phyloP scores from a whole-genome alignment of 2,329 filamentous ascomycete species.

The Aspergillus spinulosporus region DNA sequence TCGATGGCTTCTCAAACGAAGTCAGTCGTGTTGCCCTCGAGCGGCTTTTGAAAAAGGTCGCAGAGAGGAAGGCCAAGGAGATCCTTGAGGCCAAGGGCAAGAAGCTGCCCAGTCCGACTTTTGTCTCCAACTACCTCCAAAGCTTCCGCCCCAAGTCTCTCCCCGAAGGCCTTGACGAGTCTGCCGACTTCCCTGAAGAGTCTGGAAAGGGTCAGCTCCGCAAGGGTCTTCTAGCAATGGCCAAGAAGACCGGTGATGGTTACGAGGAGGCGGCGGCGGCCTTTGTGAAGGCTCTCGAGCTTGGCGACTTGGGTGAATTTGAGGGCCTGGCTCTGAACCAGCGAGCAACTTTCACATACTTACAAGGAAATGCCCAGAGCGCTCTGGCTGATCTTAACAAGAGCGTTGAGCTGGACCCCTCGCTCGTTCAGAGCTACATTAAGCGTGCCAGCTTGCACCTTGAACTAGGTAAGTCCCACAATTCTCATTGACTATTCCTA shows the following conservation, averaged over 20 bases:
- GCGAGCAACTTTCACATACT: constrained; percentile 91
- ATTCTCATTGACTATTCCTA: not conserved
- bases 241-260: constrained; percentile 82
- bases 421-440: constrained; percentile 94
- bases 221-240: constrained; percentile 76
- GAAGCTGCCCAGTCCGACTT: constrained; percentile 91
- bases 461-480: constrained; percentile 68
- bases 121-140: constrained; percentile 97
- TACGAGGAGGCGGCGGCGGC: constrained; percentile 85
- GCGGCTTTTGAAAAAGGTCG: constrained; percentile 91
- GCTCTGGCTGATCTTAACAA: constrained; percentile 85
- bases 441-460: constrained; percentile 98
- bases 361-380: constrained; percentile 81
- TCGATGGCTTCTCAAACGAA: constrained; percentile 94
- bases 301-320: constrained; percentile 74
- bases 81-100: constrained; percentile 79
- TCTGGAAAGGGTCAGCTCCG: constrained; percentile 84
- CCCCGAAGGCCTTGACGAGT: constrained; percentile 79
- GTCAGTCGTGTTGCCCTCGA: constrained; percentile 86
- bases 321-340: constrained; percentile 95
- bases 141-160: constrained; percentile 86
- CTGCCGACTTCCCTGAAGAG: constrained; percentile 71
- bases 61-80: constrained; percentile 86
- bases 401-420: constrained; percentile 85
- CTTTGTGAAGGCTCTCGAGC: constrained; percentile 84